Evolutionary conservation across 306 rosid genomes (phyloP).

Genomic region (Lathyrus tuberosus): DNA sequence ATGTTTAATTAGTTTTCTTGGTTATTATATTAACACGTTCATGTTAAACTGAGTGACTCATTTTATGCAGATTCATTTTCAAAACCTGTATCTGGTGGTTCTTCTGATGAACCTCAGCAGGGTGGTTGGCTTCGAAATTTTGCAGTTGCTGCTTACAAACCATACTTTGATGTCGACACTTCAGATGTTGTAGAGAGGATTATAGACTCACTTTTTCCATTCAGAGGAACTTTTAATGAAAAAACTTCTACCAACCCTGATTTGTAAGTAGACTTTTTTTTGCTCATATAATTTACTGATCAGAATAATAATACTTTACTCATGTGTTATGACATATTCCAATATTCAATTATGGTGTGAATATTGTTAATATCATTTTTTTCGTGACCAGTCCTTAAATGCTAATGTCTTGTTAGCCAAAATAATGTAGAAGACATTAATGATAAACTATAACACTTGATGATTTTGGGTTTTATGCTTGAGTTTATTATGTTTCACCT

Average conservation of each 20-base stretch:
- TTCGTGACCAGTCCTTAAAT: constrained; percentile 3
- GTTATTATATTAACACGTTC: constrained; percentile 20
- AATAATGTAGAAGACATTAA: constrained; percentile 18
- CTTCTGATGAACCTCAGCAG: constrained; percentile 84
- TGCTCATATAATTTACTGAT: constrained; percentile 23
- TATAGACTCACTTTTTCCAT: constrained; percentile 80
- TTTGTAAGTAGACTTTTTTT: constrained; percentile 63
- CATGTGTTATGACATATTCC: background rate
- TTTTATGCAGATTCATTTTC: constrained; percentile 79
- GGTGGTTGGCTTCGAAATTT: constrained; percentile 76
- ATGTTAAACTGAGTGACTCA: constrained; percentile 33
- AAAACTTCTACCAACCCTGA: constrained; percentile 86
- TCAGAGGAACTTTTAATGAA: constrained; percentile 86
- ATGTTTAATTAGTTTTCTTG: background rate
- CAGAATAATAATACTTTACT: constrained; percentile 8
- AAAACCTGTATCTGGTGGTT: constrained; percentile 78
- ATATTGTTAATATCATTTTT: constrained; percentile 26
- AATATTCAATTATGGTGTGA: constrained; percentile 25
- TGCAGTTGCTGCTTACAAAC: constrained; percentile 73
- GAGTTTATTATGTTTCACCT: background rate
- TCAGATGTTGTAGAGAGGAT: constrained; percentile 87
- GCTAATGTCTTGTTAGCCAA: constrained; percentile 7
- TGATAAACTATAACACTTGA: constrained; percentile 8
- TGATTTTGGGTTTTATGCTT: constrained; percentile 19
- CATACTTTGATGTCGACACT: constrained; percentile 87